Base-by-base conservation (phyloP, 2,329 filamentous ascomycete genomes). In the Aspergillus niger region DNA sequence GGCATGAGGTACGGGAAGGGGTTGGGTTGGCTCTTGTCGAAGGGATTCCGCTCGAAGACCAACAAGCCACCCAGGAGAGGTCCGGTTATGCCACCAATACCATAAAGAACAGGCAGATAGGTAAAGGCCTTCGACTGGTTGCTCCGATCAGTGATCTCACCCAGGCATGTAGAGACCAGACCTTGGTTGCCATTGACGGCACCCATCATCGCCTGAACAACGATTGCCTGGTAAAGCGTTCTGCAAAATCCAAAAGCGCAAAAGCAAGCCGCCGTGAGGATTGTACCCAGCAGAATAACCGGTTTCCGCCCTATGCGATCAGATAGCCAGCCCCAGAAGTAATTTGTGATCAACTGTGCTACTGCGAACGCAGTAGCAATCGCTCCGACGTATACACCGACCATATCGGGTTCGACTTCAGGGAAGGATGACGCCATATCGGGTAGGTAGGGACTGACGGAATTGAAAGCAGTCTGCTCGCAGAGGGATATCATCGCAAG, bases 381-480 rank as follows among this genome's bases (percentile, higher is more conserved):
- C 50, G 92, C 82, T 13, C 95, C 95, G 0, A 98, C 92, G 73
- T 96, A 98, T 44, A 98, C 74, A 1, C 94, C 95, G 32, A 90
- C 89, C 68, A 92, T 81, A 5, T 81, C 82, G 1, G 83, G 77
- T 20, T 89, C 84, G 20, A 97, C 89, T 63, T 91, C 91, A 1
- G 91, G 90, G 73, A 98, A 98, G 1, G 87, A 88, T 22, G 87
- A 86, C 1, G 93, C 89, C 94, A 99, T 98, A 68, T 92, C 86
- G 0, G 95, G 95, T 1, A 99, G 85, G 76, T 99, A 99, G 1
- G 95, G 95, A 10, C 90, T 91, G 70, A 99, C 97, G 22, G 92
- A 97, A 76, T 99, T 99, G 72, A 99, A 85, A 0, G 95, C 95
- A 0, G 94, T 98, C 81, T 99, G 95, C 74, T 99, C 95, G 57